Percentiles rank a stretch among this genome's conserved stretches.
These are phyloP conservation scores for Babesia caballi DNA, from an alignment of 169 alveolate species.

Conservation along the genomic window DNA sequence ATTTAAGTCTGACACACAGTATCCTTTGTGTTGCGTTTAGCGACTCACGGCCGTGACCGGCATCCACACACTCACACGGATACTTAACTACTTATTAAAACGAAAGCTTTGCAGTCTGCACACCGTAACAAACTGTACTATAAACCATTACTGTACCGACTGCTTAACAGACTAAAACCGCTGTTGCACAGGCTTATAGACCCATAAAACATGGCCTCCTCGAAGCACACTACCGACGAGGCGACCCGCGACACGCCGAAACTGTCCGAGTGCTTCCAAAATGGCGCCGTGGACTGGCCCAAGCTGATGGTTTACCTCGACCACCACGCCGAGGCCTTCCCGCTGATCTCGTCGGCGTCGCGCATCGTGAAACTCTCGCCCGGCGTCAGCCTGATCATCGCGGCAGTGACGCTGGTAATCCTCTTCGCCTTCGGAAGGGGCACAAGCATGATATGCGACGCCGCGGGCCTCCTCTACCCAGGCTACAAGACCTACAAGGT, in stretches of 20 bases:
- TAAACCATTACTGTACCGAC: too few species aligned
- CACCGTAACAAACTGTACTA: too few species aligned
- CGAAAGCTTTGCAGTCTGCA: too few species aligned
- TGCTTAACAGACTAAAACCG: not conserved
- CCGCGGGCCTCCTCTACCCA: conserved; percentile 62
- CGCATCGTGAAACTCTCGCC: conserved; percentile 34
- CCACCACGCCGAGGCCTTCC: conserved; percentile 42
- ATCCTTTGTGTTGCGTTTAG: too few species aligned
- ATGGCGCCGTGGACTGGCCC: conserved; percentile 8
- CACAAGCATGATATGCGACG: conserved; percentile 49
- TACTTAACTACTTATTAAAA: too few species aligned
- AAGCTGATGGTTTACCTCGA: conserved; percentile 46
- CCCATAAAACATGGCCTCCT: not conserved
- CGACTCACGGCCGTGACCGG: too few species aligned
- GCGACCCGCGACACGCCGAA: not conserved
- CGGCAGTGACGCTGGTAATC: not conserved
- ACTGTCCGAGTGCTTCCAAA: not conserved
- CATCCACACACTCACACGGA: too few species aligned
- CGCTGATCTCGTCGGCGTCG: conserved; percentile 22
- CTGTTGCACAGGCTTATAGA: not conserved
- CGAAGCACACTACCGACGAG: not conserved
- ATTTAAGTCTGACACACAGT: too few species aligned
- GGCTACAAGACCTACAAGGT: conserved; percentile 64
- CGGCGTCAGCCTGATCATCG: conserved; percentile 16
- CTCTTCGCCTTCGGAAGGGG: conserved; percentile 25